These are phyloP conservation scores for Arachnomyces sp. DNA, from an alignment of 2,329 filamentous ascomycete genomes.

Conservation along the genomic window DNA sequence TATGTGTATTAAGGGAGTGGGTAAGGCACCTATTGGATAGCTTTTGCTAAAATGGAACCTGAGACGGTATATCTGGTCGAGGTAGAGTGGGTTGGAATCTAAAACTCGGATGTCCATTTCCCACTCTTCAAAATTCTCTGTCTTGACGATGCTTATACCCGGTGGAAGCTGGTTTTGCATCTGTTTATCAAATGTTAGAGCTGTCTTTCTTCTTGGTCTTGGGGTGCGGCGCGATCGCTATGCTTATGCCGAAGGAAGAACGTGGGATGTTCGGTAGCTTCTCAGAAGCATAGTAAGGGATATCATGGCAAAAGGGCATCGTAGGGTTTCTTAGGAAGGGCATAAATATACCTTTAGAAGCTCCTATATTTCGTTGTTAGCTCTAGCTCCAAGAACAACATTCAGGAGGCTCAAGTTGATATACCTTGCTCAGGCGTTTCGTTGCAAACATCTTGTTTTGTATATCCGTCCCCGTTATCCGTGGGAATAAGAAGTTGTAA, in stretches of 20 bases:
- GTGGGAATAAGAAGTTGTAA: no score
- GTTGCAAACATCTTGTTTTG: slow-evolving; percentile 41
- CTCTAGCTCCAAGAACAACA: slow-evolving; percentile 5
- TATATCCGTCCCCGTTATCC: no score
- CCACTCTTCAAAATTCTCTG: slow-evolving; percentile 84
- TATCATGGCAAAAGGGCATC: no score
- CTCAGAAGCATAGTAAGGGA: slow-evolving; percentile 1
- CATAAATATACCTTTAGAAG: slow-evolving; percentile 43
- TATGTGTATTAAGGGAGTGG: not conserved
- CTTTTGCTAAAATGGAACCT: slow-evolving; percentile 76
- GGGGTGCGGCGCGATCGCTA: not conserved
- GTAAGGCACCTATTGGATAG: slow-evolving; percentile 75
- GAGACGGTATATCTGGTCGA: slow-evolving; percentile 69
- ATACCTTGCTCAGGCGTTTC: slow-evolving; percentile 42
- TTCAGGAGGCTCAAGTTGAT: slow-evolving; percentile 1
- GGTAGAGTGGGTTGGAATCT: slow-evolving; percentile 83
- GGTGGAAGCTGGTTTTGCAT: slow-evolving; percentile 53
- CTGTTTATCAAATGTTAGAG: slow-evolving; percentile 23
- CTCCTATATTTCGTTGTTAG: slow-evolving; percentile 37
- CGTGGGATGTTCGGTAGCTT: not conserved
- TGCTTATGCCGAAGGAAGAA: not conserved
- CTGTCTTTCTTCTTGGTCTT: not conserved
- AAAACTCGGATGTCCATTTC: slow-evolving; percentile 84
- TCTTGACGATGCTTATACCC: slow-evolving; percentile 69
- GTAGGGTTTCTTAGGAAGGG: no score